Percentiles rank a stretch among this genome's conserved stretches.
These are phyloP conservation scores for Hemisphaericaspora subhashii DNA, from an alignment of 1,139 yeast genomes.

Conservation along the genomic window DNA sequence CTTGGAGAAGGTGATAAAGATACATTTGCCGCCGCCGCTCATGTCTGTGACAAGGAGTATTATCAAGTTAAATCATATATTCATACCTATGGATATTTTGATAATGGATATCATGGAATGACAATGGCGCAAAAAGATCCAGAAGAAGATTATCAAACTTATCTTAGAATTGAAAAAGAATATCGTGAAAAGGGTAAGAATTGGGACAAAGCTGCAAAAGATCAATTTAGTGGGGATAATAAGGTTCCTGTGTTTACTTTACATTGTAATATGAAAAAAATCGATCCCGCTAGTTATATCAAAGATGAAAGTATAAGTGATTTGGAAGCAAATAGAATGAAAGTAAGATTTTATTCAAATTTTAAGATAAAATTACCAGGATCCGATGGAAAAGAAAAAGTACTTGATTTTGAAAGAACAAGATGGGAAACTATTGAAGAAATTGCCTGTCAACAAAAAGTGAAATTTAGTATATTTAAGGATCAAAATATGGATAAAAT, in stretches of 20 bases:
- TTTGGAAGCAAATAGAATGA: constrained; percentile 10
- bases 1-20: constrained; percentile 71
- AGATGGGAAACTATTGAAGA: constrained; percentile 26
- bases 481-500: constrained; percentile 16
- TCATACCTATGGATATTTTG: constrained; percentile 25
- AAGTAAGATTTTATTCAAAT: constrained; percentile 11
- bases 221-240: constrained; percentile 16
- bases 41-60: constrained; percentile 33
- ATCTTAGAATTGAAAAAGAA: constrained; percentile 5
- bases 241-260: constrained; percentile 16
- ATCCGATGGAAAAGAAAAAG: constrained; percentile 1
- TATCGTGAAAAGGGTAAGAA: constrained; percentile 5
- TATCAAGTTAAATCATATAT: constrained; percentile 46
- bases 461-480: constrained; percentile 21
- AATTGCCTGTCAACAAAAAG: constrained; percentile 23
- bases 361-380: constrained; percentile 7
- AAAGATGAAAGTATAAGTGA: constrained; percentile 6
- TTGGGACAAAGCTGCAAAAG: constrained; percentile 12
- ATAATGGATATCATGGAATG: constrained; percentile 25
- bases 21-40: constrained; percentile 59
- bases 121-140: constrained; percentile 36
- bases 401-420: constrained; percentile 26
- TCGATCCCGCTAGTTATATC: constrained; percentile 11
- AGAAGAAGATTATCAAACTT: constrained; percentile 21
- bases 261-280: constrained; percentile 14